phyloP scores from a whole-genome alignment of 164 flowering plant genomes.

The Akebia trifoliata region DNA sequence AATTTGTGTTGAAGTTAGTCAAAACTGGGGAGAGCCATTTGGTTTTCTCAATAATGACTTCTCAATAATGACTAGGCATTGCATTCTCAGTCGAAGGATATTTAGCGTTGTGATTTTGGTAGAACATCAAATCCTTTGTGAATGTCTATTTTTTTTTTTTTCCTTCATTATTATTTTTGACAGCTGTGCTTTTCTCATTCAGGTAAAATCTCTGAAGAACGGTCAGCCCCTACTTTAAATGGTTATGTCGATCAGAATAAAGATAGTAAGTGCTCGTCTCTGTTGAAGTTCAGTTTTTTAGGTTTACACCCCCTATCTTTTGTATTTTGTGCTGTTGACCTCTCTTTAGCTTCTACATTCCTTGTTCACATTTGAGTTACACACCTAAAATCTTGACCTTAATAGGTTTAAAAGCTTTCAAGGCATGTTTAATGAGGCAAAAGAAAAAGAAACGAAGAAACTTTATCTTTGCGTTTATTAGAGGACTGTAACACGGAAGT shows the following conservation, averaged over 20 bases:
- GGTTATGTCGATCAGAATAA: constrained; percentile 30
- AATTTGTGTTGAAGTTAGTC: too few relatives aligned
- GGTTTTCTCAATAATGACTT: too few relatives aligned
- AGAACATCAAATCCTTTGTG: not conserved
- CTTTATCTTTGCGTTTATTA: not conserved
- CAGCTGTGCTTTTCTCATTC: too few relatives aligned
- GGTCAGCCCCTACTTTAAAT: constrained; percentile 17
- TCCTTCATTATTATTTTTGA: too few relatives aligned
- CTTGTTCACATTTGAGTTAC: too few relatives aligned
- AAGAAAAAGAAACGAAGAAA: not conserved
- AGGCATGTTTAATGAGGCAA: not conserved
- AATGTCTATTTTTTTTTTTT: not conserved
- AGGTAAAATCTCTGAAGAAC: constrained; percentile 32
- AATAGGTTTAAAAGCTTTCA: not conserved
- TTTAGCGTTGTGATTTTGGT: too few relatives aligned
- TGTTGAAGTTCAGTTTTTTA: not conserved
- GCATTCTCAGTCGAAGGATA: not conserved
- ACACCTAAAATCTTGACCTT: not conserved
- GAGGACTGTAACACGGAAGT: too few relatives aligned
- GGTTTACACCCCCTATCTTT: not conserved
- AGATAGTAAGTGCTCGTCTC: constrained; percentile 31
- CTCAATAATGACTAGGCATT: not conserved
- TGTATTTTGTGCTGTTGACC: too few relatives aligned
- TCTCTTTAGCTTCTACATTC: too few relatives aligned
- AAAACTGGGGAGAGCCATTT: not conserved